Evolutionary conservation across 345 rosid species (phyloP), one percentile per base, ranked within the genome.

Genomic region (Isatis tinctoria): DNA sequence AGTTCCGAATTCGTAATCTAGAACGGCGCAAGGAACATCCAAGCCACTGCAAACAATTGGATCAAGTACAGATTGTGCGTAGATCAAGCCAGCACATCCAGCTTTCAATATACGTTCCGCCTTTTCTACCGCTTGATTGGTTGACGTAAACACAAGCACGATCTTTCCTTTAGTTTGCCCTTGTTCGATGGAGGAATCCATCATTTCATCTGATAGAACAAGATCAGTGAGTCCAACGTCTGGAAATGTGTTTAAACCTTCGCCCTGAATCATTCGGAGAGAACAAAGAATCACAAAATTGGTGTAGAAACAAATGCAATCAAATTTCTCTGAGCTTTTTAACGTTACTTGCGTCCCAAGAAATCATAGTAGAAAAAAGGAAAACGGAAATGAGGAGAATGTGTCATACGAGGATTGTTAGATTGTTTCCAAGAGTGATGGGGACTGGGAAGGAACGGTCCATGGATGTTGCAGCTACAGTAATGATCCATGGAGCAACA

Each of bases 401-500:
- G 10, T 7, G 22, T 24, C 59, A 44, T 76, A 82, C 85, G 10
- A 75, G 28, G 48, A 82, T 60, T 4, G 81, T 79, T 18, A 69
- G n/a, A 53, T 77, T 77, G 60, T 82, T 82, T 54, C 81, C 81
- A 27, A 82, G 81, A 33, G 69, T 74, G 26, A 79, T 77, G 0
- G 79, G 69, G 32, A 80, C 43, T 0, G 80, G 84, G 67, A 84
- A 82, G 6, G 84, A 61, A 45, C 87, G 84, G 48, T 87, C 88
- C 18, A 83, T 33, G 18, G 84, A 72, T 2, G 78, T 79, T 5
- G 87, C 87, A 13, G 85, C 85, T 0, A 87, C 87, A 0, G 84
- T 83, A 52, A 85, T 58, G 24, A 85, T 78, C 90, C 87, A 87
- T 16, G 90, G 88, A 33, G 90, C 82, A 3, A 79, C 69, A 32